A percentile compares a stretch with the other conserved stretches of the same genome.
phyloP scores from a whole-genome alignment of 129 eudicot species.

The Tanacetum coccineum region DNA sequence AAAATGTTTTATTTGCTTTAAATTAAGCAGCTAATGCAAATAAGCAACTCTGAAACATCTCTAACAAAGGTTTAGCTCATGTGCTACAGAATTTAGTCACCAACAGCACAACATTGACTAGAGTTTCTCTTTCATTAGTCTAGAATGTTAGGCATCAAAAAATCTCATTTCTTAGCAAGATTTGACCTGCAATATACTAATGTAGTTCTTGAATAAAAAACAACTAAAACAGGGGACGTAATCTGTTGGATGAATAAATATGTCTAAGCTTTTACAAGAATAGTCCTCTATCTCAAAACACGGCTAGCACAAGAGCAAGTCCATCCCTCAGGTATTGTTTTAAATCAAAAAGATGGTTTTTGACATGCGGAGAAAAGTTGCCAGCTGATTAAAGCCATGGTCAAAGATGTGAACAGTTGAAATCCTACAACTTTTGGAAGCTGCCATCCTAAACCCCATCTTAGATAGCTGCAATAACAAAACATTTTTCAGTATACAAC shows the following conservation, averaged over 20 bases:
- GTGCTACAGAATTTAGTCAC: not conserved
- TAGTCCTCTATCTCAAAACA: slow-evolving; percentile 13
- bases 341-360: slow-evolving; percentile 59
- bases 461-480: slow-evolving; percentile 62
- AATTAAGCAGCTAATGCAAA: too few relatives aligned
- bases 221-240: slow-evolving; percentile 1
- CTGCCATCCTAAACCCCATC: slow-evolving; percentile 87
- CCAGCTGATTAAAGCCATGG: slow-evolving; percentile 94
- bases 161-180: slow-evolving; percentile 3
- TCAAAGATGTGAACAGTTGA: slow-evolving; percentile 73
- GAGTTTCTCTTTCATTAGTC: not conserved
- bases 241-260: not conserved
- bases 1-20: too few relatives aligned
- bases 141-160: not conserved
- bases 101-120: not conserved
- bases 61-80: too few relatives aligned
- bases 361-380: slow-evolving; percentile 94
- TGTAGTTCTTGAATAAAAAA: not conserved
- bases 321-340: slow-evolving; percentile 3
- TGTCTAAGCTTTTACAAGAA: slow-evolving; percentile 30
- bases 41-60: too few relatives aligned
- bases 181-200: not conserved
- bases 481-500: not conserved
- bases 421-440: slow-evolving; percentile 88
- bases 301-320: not conserved